phyloP scores from a whole-genome alignment of 768 basidiomycete genomes.

The Rhodotorula graminis region DNA sequence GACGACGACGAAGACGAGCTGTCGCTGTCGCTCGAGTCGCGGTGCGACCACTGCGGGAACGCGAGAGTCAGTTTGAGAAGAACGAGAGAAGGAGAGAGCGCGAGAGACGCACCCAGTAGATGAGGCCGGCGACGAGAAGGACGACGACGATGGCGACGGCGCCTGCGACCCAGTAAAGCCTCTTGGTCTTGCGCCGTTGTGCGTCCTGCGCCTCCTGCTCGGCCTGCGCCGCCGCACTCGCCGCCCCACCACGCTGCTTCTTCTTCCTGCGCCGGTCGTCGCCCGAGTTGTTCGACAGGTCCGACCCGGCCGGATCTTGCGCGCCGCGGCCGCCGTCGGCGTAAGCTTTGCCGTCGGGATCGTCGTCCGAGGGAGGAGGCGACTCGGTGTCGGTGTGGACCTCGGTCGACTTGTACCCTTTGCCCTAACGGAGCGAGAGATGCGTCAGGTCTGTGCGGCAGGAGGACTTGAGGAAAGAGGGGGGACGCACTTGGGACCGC shows the following conservation, averaged over 20 bases:
- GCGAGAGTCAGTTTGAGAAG: neutral
- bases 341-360: neutral
- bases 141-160: conserved; percentile 5
- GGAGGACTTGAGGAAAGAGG: neutral
- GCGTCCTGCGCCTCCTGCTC: neutral
- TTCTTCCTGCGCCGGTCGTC: neutral
- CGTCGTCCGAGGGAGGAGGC: neutral
- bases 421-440: neutral
- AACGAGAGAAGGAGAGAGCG: neutral
- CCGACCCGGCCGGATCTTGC: neutral
- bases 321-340: too few species aligned
- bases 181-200: neutral
- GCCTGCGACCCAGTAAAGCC: neutral
- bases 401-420: neutral
- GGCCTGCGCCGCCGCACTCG: conserved; percentile 33
- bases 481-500: neutral
- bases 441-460: neutral
- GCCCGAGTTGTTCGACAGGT: neutral
- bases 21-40: neutral
- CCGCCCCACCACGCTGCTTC: neutral
- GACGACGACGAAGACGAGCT: neutral
- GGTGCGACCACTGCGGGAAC: neutral
- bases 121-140: neutral
- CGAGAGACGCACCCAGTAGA: conserved; percentile 1
- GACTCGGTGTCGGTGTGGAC: neutral